Conservation (phyloP, 2,329 filamentous ascomycete genomes). For the Moelleriella libera region DNA sequence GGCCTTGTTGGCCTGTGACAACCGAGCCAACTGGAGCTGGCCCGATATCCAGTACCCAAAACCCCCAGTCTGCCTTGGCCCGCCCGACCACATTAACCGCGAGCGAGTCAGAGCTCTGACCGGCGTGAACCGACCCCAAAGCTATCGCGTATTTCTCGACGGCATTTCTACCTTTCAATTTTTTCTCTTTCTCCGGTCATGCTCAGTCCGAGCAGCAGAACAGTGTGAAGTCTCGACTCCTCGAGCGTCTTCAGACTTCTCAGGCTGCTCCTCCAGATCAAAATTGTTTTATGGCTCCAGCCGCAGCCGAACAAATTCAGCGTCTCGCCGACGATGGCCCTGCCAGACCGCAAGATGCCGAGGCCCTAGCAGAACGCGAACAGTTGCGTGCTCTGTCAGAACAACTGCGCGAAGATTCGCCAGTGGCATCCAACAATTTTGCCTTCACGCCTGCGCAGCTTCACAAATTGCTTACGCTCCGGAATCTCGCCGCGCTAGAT, state of each 20-base stretch:
- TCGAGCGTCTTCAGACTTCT: background rate
- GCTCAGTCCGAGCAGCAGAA: background rate
- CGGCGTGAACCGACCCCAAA: background rate
- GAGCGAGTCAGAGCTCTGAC: background rate
- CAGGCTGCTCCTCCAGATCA: background rate
- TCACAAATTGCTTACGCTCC: constrained; percentile 36
- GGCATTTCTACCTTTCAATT: background rate
- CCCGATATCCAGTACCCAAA: too few species aligned
- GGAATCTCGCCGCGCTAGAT: constrained; percentile 30
- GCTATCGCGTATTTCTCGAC: too few species aligned
- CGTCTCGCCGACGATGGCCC: constrained; percentile 2
- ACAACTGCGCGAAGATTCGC: constrained; percentile 13
- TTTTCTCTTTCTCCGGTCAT: background rate
- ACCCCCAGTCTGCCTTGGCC: background rate
- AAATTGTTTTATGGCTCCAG: constrained; percentile 6
- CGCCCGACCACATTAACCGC: background rate
- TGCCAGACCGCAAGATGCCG: constrained; percentile 5
- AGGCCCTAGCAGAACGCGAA: background rate
- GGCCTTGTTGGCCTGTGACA: too few species aligned
- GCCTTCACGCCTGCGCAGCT: constrained; percentile 39
- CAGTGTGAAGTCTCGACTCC: background rate
- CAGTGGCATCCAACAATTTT: constrained; percentile 27
- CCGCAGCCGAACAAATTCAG: background rate
- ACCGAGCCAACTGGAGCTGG: background rate
- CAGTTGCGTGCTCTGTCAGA: background rate